These are phyloP conservation scores for Aspergillus costaricaensis DNA, from an alignment of 2,329 filamentous ascomycete species.

Conservation along the genomic window DNA sequence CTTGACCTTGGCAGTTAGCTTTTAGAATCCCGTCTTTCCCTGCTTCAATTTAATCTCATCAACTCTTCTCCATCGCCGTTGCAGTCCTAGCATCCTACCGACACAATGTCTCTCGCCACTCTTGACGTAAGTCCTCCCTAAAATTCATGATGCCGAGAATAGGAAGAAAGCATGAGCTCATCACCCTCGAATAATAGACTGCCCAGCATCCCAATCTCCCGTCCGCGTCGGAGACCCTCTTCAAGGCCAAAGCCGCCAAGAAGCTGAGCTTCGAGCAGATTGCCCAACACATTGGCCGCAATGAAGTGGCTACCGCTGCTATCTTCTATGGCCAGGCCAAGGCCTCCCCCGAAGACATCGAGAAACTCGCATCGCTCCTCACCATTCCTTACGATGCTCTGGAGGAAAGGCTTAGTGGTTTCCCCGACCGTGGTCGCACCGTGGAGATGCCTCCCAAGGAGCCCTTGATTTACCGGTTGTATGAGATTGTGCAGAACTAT, in stretches of 20 bases:
- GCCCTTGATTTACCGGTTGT: constrained; percentile 85
- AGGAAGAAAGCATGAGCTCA: background rate
- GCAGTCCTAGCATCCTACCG: background rate
- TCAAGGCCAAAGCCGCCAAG: constrained; percentile 75
- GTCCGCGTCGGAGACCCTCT: constrained; percentile 69
- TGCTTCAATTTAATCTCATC: background rate
- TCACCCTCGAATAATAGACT: constrained; percentile 22
- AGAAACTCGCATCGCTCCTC: constrained; percentile 67
- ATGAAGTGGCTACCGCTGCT: constrained; percentile 82
- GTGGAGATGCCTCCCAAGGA: constrained; percentile 83
- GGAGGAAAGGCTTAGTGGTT: constrained; percentile 65
- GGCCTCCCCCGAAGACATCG: constrained; percentile 69
- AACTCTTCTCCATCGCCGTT: background rate
- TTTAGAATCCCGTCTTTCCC: no score
- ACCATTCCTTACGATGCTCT: constrained; percentile 61
- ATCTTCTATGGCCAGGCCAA: constrained; percentile 87
- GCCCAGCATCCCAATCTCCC: constrained; percentile 63
- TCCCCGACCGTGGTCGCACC: constrained; percentile 76
- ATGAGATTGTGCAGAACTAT: constrained; percentile 95
- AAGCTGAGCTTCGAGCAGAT: constrained; percentile 79
- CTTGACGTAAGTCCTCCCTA: constrained; percentile 43
- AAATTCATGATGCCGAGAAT: background rate
- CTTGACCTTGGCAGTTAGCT: background rate
- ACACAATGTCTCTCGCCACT: constrained; percentile 46
- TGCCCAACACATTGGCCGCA: constrained; percentile 69